Evolutionary conservation across 2,329 filamentous ascomycete genomes (phyloP).

Genomic region (Orbilia ellipsospora): DNA sequence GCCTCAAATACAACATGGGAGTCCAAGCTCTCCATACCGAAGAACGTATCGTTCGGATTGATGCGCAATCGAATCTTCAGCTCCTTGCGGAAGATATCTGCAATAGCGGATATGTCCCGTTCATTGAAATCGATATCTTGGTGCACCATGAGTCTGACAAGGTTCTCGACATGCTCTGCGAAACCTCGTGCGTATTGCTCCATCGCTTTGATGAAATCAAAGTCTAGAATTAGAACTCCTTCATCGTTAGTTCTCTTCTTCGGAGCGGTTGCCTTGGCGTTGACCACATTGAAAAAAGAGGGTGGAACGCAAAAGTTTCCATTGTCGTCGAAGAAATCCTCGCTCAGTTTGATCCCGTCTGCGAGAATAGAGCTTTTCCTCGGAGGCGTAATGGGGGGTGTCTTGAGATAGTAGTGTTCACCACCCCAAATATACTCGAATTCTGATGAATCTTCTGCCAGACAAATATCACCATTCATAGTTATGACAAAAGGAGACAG

Average conservation of each 20-base stretch:
- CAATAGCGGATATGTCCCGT: not conserved
- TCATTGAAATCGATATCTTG: not conserved
- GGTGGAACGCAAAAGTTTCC: conserved; percentile 8
- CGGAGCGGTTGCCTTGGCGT: conserved; percentile 2
- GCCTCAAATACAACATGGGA: conserved; percentile 5
- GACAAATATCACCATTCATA: conserved; percentile 12
- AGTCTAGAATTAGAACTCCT: conserved; percentile 25
- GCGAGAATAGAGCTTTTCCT: not conserved
- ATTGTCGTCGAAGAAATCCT: not conserved
- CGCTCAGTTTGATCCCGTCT: conserved; percentile 7
- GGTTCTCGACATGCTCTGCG: not conserved
- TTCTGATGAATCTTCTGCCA: not conserved
- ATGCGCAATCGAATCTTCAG: conserved; percentile 10
- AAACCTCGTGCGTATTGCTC: conserved; percentile 11
- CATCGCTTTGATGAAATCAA: conserved; percentile 3
- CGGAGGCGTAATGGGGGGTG: conserved; percentile 7
- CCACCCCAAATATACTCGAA: not conserved
- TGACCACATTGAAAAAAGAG: not conserved
- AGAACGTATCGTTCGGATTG: not conserved
- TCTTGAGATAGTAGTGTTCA: not conserved
- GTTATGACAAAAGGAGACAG: not conserved
- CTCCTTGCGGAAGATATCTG: not conserved
- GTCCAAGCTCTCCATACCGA: not conserved
- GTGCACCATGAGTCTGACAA: not conserved
- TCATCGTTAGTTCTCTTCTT: conserved; percentile 33